Percentiles rank a stretch among this genome's conserved stretches.
Conservation (phyloP, 768 basidiomycete genomes). For the Boletus pseudopeckii region DNA sequence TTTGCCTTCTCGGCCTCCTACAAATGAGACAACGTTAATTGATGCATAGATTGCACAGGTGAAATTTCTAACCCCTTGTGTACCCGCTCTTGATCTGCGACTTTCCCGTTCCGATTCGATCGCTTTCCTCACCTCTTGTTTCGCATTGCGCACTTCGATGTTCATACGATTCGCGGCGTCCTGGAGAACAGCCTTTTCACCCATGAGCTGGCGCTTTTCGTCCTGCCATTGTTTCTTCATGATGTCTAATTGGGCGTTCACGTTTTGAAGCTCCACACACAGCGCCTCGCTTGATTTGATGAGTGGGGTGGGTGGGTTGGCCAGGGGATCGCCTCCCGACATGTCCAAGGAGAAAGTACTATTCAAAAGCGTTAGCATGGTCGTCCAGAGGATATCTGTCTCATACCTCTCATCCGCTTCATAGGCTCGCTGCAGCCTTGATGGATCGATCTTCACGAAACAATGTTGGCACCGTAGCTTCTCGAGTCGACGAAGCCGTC, state of each 20-base stretch:
- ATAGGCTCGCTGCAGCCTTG: slow-evolving; percentile 36
- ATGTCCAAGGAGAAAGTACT: slow-evolving; percentile 51
- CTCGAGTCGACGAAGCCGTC: slow-evolving; percentile 58
- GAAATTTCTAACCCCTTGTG: slow-evolving; percentile 48
- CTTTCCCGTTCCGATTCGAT: slow-evolving; percentile 50
- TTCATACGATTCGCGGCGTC: slow-evolving; percentile 68
- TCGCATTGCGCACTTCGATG: slow-evolving; percentile 52
- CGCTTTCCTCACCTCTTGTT: slow-evolving; percentile 54
- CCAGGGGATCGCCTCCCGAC: slow-evolving; percentile 43
- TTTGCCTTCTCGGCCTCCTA: slow-evolving; percentile 75
- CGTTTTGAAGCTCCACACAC: slow-evolving; percentile 52
- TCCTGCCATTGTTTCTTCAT: slow-evolving; percentile 70
- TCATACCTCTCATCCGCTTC: slow-evolving; percentile 62
- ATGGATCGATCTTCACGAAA: slow-evolving; percentile 56
- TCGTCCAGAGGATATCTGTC: background rate
- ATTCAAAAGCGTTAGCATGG: slow-evolving; percentile 6
- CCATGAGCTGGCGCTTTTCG: slow-evolving; percentile 60
- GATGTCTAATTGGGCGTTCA: slow-evolving; percentile 58
- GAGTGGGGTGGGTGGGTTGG: slow-evolving; percentile 65
- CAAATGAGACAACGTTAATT: background rate
- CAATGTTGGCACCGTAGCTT: slow-evolving; percentile 69
- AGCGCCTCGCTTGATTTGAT: slow-evolving; percentile 66
- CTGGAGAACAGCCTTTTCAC: slow-evolving; percentile 71
- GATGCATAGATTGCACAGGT: background rate
- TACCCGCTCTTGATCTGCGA: slow-evolving; percentile 45